These are phyloP conservation scores for Geotrichum reessii DNA, from an alignment of 1,139 yeast species.

Conservation along the genomic window DNA sequence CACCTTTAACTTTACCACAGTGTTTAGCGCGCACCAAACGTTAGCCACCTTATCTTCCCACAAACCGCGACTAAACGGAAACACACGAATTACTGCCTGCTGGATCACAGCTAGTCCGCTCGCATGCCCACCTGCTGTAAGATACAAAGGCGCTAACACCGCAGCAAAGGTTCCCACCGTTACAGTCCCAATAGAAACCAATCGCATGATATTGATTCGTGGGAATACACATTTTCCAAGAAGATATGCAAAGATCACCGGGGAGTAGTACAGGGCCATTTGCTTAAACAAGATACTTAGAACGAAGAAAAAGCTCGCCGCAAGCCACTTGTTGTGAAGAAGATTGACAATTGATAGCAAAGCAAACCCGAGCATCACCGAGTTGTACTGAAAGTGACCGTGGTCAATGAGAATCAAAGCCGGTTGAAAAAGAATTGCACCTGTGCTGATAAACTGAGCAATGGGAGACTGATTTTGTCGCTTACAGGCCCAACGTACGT, in stretches of 20 bases:
- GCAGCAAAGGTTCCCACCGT: slow-evolving; percentile 52
- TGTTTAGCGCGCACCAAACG: slow-evolving; percentile 90
- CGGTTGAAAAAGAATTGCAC: slow-evolving; percentile 72
- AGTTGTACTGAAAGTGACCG: slow-evolving; percentile 94
- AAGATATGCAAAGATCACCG: slow-evolving; percentile 75
- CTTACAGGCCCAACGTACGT: slow-evolving; percentile 58
- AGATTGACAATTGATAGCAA: slow-evolving; percentile 63
- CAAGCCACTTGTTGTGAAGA: slow-evolving; percentile 51
- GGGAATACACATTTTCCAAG: slow-evolving; percentile 45
- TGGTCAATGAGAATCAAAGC: slow-evolving; percentile 81
- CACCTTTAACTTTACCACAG: slow-evolving; percentile 62
- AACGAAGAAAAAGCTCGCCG: slow-evolving; percentile 78
- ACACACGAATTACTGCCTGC: slow-evolving; percentile 57
- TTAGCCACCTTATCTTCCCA: slow-evolving; percentile 98
- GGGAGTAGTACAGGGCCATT: slow-evolving; percentile 91
- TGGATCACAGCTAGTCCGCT: slow-evolving; percentile 36
- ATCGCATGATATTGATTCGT: slow-evolving; percentile 40
- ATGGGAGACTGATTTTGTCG: slow-evolving; percentile 40
- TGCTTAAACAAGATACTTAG: slow-evolving; percentile 81
- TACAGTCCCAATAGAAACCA: slow-evolving; percentile 56
- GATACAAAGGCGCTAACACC: slow-evolving; percentile 58
- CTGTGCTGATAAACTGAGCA: slow-evolving; percentile 70
- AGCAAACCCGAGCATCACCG: slow-evolving; percentile 87
- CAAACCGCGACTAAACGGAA: slow-evolving; percentile 90
- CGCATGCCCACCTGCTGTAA: slow-evolving; percentile 28